phyloP scores from a whole-genome alignment of 805 yeast genomes.

The Nakazawaea molendinolei region DNA sequence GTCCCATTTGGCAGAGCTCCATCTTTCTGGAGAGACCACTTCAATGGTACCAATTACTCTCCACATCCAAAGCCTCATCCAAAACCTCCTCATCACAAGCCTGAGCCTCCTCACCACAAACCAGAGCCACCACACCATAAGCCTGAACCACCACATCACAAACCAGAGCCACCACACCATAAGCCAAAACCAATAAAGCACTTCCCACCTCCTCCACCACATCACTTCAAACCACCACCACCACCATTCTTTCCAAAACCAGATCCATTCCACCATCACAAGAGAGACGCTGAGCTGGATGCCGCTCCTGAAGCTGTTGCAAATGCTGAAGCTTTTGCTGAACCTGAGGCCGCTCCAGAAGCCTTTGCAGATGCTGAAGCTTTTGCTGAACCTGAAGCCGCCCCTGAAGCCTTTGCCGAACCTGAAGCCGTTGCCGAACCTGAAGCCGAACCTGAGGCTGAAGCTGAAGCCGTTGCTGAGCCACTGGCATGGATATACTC shows the following conservation, averaged over 20 bases:
- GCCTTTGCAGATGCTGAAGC: slow-evolving; percentile 5
- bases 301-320: slow-evolving; percentile 1
- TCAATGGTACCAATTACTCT: too few species aligned
- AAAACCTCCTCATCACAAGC: neutral
- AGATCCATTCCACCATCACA: slow-evolving; percentile 2
- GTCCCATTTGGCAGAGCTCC: too few species aligned
- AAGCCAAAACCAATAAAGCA: neutral
- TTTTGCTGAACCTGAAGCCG: slow-evolving; percentile 4
- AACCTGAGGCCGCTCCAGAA: slow-evolving; percentile 6
- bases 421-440: slow-evolving; percentile 5
- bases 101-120: too few species aligned
- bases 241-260: neutral
- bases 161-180: too few species aligned
- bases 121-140: too few species aligned
- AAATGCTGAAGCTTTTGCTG: slow-evolving; percentile 8
- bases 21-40: too few species aligned
- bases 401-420: slow-evolving; percentile 1
- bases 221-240: neutral
- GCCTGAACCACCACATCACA: too few species aligned
- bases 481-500: neutral
- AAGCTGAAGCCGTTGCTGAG: slow-evolving; percentile 2
- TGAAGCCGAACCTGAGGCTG: slow-evolving; percentile 3
- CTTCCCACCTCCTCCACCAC: slow-evolving; percentile 1
- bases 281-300: slow-evolving; percentile 11
- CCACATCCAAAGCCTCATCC: neutral